These are phyloP conservation scores for Arthrobotrys megalospora DNA, from an alignment of 2,329 filamentous ascomycete species.

Conservation along the genomic window DNA sequence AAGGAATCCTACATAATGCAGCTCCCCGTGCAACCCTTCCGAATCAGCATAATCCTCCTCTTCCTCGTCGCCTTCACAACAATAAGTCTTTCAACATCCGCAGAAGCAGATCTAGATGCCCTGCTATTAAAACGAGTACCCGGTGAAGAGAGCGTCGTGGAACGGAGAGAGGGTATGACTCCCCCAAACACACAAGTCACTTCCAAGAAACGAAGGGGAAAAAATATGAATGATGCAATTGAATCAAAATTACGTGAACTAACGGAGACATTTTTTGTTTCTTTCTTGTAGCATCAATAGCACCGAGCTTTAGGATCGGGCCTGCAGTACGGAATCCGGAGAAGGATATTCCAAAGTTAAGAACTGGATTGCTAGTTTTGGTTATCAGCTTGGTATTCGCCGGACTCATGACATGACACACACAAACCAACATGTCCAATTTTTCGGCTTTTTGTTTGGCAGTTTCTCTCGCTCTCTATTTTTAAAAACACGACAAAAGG, in stretches of 20 bases:
- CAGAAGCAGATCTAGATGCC: conserved; percentile 41
- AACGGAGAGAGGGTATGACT: conserved; percentile 48
- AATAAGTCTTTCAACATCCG: conserved; percentile 48
- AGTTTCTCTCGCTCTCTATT: no score
- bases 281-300: conserved; percentile 41
- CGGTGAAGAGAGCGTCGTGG: conserved; percentile 45
- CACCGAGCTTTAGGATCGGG: conserved; percentile 57
- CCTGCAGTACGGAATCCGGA: conserved; percentile 47
- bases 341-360: conserved; percentile 58
- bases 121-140: conserved; percentile 48
- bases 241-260: neutral
- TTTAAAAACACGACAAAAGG: no score
- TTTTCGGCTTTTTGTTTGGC: no score
- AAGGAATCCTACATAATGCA: conserved; percentile 60
- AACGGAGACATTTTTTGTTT: neutral
- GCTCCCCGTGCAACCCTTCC: conserved; percentile 40
- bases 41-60: conserved; percentile 40
- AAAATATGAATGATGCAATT: neutral
- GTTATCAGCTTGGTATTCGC: conserved; percentile 56
- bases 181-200: neutral
- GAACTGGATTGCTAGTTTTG: conserved; percentile 50
- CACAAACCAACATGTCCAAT: no score
- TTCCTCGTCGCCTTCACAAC: conserved; percentile 53
- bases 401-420: conserved; percentile 55
- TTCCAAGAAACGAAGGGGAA: neutral